phyloP scores from a whole-genome alignment of 768 basidiomycete genomes.

The Boletus reticuloceps region DNA sequence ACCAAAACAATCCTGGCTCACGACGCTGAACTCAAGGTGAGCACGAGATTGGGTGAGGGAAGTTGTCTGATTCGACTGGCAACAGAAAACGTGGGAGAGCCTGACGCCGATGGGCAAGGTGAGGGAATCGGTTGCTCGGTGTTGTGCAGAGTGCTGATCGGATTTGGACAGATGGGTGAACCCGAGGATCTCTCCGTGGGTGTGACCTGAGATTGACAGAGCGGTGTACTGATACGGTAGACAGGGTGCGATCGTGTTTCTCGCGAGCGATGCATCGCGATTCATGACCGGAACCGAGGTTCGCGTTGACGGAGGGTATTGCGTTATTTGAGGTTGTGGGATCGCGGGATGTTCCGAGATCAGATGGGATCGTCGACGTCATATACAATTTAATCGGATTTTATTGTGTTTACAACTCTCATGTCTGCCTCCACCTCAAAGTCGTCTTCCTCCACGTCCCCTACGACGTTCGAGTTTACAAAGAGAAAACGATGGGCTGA shows the following conservation, averaged over 20 bases:
- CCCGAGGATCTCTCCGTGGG: slow-evolving; percentile 86
- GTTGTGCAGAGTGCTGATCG: slow-evolving; percentile 17
- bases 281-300: slow-evolving; percentile 89
- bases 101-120: slow-evolving; percentile 87
- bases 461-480: slow-evolving; percentile 70
- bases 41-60: neutral
- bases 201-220: slow-evolving; percentile 3
- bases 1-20: slow-evolving; percentile 79
- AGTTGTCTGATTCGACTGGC: neutral
- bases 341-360: slow-evolving; percentile 11
- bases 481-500: slow-evolving; percentile 88
- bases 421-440: slow-evolving; percentile 20
- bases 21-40: slow-evolving; percentile 72
- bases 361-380: slow-evolving; percentile 24
- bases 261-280: slow-evolving; percentile 84
- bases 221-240: neutral
- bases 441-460: neutral
- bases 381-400: slow-evolving; percentile 8
- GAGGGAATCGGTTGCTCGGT: slow-evolving; percentile 2
- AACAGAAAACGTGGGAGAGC: slow-evolving; percentile 77
- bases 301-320: slow-evolving; percentile 90
- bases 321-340: slow-evolving; percentile 44
- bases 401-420: neutral
- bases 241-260: slow-evolving; percentile 85
- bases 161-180: slow-evolving; percentile 69